These are phyloP conservation scores for Turnera subulata DNA, from an alignment of 345 rosid species.

Conservation along the genomic window DNA sequence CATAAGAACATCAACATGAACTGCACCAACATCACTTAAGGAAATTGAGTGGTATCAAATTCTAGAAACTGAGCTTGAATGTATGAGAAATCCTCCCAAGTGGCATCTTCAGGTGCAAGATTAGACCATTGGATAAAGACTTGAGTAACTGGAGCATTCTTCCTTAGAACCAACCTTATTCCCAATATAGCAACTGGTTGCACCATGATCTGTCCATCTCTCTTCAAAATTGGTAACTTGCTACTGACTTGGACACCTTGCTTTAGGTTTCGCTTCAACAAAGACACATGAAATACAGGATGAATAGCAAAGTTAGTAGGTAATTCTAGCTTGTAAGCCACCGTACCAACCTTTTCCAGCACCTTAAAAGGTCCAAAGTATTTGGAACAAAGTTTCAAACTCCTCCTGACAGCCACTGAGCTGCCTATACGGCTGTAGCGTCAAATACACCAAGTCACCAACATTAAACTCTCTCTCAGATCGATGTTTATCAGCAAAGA, in stretches of 20 bases:
- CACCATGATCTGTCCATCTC: too few relatives aligned
- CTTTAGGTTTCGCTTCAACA: neutral
- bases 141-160: too few relatives aligned
- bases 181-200: too few relatives aligned
- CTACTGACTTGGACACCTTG: accelerated
- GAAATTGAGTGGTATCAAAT: too few relatives aligned
- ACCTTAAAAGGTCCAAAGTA: neutral
- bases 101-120: too few relatives aligned
- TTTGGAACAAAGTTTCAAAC: neutral
- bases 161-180: too few relatives aligned
- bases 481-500: neutral
- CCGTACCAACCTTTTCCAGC: neutral
- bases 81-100: too few relatives aligned
- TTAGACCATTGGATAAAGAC: too few relatives aligned
- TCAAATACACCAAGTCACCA: neutral
- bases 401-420: neutral
- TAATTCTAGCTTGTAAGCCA: neutral
- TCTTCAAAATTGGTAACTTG: too few relatives aligned
- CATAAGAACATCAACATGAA: too few relatives aligned
- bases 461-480: neutral
- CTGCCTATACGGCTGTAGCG: neutral
- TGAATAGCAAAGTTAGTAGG: neutral
- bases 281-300: neutral
- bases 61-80: too few relatives aligned
- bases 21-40: too few relatives aligned